phyloP scores from a whole-genome alignment of 2,329 filamentous ascomycete species.

The Venturia asperata region DNA sequence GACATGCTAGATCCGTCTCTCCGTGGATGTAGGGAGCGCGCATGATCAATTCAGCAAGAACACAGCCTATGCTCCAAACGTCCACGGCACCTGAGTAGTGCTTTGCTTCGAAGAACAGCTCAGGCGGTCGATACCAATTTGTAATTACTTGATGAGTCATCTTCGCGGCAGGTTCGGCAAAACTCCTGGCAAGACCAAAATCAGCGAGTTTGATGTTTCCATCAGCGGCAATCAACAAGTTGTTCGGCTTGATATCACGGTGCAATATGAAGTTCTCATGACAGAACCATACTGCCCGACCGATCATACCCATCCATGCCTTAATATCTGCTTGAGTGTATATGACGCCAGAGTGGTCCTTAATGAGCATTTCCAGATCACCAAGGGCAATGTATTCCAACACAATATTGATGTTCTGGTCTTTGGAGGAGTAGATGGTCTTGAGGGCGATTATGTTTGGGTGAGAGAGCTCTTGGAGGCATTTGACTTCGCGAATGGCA shows the following conservation, averaged over 20 bases:
- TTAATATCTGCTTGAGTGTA: constrained; percentile 92
- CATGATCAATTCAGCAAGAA: constrained; percentile 85
- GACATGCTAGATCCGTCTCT: constrained; percentile 77
- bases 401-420: constrained; percentile 93
- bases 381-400: constrained; percentile 91
- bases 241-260: constrained; percentile 98
- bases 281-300: constrained; percentile 88
- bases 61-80: constrained; percentile 86
- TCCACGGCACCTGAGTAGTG: constrained; percentile 90
- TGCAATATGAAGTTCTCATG: constrained; percentile 91
- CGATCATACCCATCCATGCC: constrained; percentile 98
- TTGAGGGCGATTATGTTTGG: constrained; percentile 92
- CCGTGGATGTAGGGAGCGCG: constrained; percentile 78
- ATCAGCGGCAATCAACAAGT: constrained; percentile 86
- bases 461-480: constrained; percentile 87
- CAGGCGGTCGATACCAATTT: constrained; percentile 90
- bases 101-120: constrained; percentile 82
- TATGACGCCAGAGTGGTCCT: constrained; percentile 67
- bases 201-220: constrained; percentile 93
- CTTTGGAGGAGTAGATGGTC: constrained; percentile 90
- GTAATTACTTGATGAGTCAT: constrained; percentile 98
- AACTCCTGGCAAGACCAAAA: constrained; percentile 87
- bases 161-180: constrained; percentile 75
- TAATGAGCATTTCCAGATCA: constrained; percentile 90
- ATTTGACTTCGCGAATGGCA: constrained; percentile 90